Conservation (phyloP, 2,329 filamentous ascomycete species). For the Emericellopsis cladophorae region DNA sequence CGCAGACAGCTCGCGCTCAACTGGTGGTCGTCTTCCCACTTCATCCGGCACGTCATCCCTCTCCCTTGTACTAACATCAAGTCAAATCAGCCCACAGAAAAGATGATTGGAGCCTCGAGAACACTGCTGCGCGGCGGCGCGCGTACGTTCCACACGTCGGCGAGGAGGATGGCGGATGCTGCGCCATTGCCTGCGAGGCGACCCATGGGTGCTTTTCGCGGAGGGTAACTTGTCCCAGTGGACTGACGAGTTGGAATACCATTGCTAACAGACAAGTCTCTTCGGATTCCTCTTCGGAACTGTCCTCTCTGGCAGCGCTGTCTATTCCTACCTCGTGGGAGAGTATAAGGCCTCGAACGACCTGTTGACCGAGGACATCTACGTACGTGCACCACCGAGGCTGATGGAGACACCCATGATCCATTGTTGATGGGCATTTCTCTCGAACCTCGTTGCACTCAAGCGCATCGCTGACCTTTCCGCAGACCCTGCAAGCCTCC, state of each 20-base stretch:
- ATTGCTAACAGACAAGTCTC: constrained; percentile 41
- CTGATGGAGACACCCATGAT: not conserved
- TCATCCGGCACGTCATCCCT: not conserved
- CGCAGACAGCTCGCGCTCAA: no score
- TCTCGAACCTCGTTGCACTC: not conserved
- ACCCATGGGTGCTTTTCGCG: constrained; percentile 48
- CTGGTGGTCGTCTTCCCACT: not conserved
- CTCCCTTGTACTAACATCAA: no score
- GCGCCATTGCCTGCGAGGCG: constrained; percentile 40
- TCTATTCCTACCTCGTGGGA: constrained; percentile 87
- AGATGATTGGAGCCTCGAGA: constrained; percentile 31
- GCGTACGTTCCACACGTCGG: constrained; percentile 37
- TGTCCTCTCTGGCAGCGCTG: constrained; percentile 62
- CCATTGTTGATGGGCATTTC: not conserved
- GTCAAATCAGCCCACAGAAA: constrained; percentile 1
- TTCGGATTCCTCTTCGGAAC: constrained; percentile 87
- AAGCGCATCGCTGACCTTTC: not conserved
- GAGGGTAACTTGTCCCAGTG: constrained; percentile 35
- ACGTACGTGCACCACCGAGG: constrained; percentile 49
- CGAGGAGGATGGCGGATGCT: constrained; percentile 28
- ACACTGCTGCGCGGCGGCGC: constrained; percentile 23
- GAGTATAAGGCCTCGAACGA: constrained; percentile 93
- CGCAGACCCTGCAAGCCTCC: constrained; percentile 71
- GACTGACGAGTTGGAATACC: constrained; percentile 3
- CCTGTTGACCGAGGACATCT: constrained; percentile 88